These are phyloP conservation scores for Triticum monococcum DNA, from an alignment of 176 grass and related monocot genomes.

Conservation along the genomic window DNA sequence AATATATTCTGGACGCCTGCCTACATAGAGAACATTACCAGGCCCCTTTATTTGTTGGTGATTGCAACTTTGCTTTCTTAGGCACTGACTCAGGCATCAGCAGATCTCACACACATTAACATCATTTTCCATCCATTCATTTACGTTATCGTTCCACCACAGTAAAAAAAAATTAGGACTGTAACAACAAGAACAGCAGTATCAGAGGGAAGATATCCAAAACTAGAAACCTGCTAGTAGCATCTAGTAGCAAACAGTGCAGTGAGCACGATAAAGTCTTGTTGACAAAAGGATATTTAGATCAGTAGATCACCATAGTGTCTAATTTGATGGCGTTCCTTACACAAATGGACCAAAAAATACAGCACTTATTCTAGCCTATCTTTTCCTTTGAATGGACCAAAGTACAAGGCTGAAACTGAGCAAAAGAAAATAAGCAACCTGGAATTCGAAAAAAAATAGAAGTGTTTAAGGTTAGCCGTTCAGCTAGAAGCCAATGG, in stretches of 20 bases:
- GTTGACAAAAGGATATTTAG: slow-evolving; percentile 13
- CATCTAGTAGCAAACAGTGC: neutral
- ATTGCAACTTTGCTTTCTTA: neutral
- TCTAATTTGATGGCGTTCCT: neutral
- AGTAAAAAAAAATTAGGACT: neutral
- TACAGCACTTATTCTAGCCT: neutral
- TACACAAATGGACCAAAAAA: slow-evolving; percentile 2
- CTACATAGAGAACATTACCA: slow-evolving; percentile 4
- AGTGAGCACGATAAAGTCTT: neutral
- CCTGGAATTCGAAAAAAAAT: neutral
- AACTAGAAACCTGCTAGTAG: neutral
- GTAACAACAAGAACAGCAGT: neutral
- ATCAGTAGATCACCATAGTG: neutral
- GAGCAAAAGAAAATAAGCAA: slow-evolving; percentile 7
- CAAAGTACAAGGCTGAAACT: neutral
- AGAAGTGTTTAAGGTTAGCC: neutral
- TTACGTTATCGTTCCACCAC: neutral
- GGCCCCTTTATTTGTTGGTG: neutral
- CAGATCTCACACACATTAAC: neutral
- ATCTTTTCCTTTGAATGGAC: slow-evolving; percentile 21
- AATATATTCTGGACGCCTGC: slow-evolving; percentile 13
- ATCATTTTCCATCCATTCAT: neutral
- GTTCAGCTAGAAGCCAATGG: neutral
- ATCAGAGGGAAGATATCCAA: neutral
- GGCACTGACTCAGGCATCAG: neutral